Conservation (phyloP, 2,329 filamentous ascomycete genomes). For the Parascedosporium putredinis region DNA sequence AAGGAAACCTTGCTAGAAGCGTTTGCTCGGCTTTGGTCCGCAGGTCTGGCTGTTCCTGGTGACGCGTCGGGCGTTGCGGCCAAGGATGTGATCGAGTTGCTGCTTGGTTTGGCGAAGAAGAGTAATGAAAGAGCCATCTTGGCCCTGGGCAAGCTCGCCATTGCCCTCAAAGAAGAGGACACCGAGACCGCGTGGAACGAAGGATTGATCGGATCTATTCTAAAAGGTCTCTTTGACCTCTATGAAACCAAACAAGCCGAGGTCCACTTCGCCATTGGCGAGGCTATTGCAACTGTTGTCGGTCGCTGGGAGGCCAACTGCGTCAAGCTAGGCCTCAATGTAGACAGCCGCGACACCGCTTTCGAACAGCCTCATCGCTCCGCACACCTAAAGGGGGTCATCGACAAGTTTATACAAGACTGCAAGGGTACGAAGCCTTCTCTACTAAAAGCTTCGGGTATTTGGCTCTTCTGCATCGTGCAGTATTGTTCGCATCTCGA, state of each 20-base stretch:
- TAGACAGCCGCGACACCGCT: slow-evolving; percentile 40
- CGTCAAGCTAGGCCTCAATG: slow-evolving; percentile 63
- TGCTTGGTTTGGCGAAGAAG: slow-evolving; percentile 62
- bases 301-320: slow-evolving; percentile 77
- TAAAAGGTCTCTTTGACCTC: slow-evolving; percentile 61
- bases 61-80: slow-evolving; percentile 11
- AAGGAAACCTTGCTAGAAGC: slow-evolving; percentile 34
- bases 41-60: slow-evolving; percentile 26
- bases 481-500: slow-evolving; percentile 78
- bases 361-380: slow-evolving; percentile 28
- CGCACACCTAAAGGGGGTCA: slow-evolving; percentile 38
- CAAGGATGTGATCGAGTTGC: slow-evolving; percentile 44
- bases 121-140: slow-evolving; percentile 73
- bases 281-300: slow-evolving; percentile 70
- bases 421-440: slow-evolving; percentile 81
- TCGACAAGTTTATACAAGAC: slow-evolving; percentile 65
- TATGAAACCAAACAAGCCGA: slow-evolving; percentile 81
- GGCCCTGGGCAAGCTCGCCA: slow-evolving; percentile 67
- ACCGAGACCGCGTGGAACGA: slow-evolving; percentile 24
- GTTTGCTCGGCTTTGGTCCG: slow-evolving; percentile 36
- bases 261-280: slow-evolving; percentile 81
- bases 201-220: slow-evolving; percentile 40
- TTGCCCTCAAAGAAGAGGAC: slow-evolving; percentile 40
- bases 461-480: slow-evolving; percentile 87
- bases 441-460: slow-evolving; percentile 80